Percentiles rank a stretch among this genome's conserved stretches.
Conservation (phyloP, 2,329 filamentous ascomycete genomes). For the Westerdykella ornata region DNA sequence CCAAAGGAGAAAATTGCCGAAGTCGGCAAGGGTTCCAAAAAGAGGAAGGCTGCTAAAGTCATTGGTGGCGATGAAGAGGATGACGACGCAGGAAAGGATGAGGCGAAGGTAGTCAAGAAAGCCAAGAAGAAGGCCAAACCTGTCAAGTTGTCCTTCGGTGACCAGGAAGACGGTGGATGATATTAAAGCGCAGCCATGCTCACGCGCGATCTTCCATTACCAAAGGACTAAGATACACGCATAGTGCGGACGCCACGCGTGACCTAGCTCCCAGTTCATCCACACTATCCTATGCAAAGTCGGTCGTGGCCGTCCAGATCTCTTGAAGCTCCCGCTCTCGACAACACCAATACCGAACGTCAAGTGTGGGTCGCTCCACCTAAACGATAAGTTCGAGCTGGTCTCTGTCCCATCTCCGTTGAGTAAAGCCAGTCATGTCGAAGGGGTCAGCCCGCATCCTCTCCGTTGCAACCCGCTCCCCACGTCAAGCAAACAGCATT, state of each 20-base stretch:
- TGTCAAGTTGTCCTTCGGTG: constrained; percentile 36
- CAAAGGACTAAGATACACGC: no score
- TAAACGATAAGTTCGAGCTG: no score
- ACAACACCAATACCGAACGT: background rate
- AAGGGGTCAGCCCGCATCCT: background rate
- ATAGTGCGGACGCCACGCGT: no score
- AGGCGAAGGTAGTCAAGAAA: constrained; percentile 23
- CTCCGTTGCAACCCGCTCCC: background rate
- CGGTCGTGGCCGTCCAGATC: no score
- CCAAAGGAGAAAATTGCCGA: constrained; percentile 28
- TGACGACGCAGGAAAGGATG: constrained; percentile 8
- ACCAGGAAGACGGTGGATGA: constrained; percentile 24
- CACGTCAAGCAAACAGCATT: background rate
- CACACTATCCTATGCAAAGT: no score
- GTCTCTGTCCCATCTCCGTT: no score
- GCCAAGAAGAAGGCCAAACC: constrained; percentile 33
- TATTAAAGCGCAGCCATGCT: no score
- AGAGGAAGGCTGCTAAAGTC: constrained; percentile 35
- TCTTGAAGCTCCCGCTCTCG: background rate
- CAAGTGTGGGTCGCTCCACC: background rate
- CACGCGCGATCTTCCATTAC: no score
- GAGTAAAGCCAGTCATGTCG: no score
- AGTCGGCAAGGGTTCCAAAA: constrained; percentile 30
- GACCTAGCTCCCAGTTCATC: no score
- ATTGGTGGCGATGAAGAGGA: constrained; percentile 24